phyloP scores from a whole-genome alignment of 768 basidiomycete genomes.

The Rhizopogon vesiculosus region DNA sequence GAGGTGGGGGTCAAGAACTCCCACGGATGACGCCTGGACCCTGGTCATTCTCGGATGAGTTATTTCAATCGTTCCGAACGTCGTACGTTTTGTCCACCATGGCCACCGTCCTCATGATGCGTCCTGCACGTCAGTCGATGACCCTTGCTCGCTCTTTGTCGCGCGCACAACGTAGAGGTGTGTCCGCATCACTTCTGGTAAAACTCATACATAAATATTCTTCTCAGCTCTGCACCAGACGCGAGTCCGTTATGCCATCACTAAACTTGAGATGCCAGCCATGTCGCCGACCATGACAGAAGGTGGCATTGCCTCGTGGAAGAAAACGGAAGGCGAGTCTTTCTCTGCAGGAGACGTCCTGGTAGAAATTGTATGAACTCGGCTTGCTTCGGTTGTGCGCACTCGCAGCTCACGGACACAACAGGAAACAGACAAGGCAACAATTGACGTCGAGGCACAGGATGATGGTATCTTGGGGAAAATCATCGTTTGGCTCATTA shows the following conservation, averaged over 20 bases:
- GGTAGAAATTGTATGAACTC: slow-evolving; percentile 72
- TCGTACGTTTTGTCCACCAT: background rate
- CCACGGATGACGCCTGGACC: background rate
- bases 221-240: slow-evolving; percentile 44
- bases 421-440: slow-evolving; percentile 93
- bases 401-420: slow-evolving; percentile 1
- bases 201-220: background rate
- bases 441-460: slow-evolving; percentile 98
- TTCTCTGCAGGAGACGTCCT: slow-evolving; percentile 82
- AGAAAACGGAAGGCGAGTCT: slow-evolving; percentile 77
- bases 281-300: slow-evolving; percentile 99
- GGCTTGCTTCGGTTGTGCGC: slow-evolving; percentile 9
- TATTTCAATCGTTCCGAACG: background rate
- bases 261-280: slow-evolving; percentile 86
- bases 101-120: background rate
- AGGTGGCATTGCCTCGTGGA: slow-evolving; percentile 89
- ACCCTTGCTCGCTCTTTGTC: slow-evolving; percentile 10
- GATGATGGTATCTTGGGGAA: slow-evolving; percentile 94
- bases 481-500: slow-evolving; percentile 64
- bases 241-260: slow-evolving; percentile 51
- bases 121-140: slow-evolving; percentile 7
- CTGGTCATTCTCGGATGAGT: background rate
- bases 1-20: background rate
- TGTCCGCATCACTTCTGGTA: background rate
- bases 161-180: slow-evolving; percentile 8